These are phyloP conservation scores for Debaryomyces hansenii DNA, from an alignment of 805 yeast species.

Conservation along the genomic window DNA sequence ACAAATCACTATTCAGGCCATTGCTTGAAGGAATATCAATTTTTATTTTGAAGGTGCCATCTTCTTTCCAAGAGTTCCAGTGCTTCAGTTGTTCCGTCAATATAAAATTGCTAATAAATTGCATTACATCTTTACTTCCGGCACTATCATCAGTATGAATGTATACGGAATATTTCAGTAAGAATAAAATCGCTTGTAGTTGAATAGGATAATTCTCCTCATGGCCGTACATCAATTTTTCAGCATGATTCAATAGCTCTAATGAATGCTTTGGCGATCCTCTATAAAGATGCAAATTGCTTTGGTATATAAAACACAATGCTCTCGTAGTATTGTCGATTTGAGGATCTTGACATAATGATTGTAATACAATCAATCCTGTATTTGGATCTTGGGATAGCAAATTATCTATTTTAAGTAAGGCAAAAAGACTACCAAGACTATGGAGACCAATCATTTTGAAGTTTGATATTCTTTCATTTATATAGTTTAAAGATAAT, in stretches of 20 bases:
- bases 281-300: conserved; percentile 28
- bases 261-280: conserved; percentile 23
- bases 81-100: conserved; percentile 16
- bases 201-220: conserved; percentile 25
- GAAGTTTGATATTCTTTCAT: conserved; percentile 20
- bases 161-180: conserved; percentile 24
- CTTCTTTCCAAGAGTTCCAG: conserved; percentile 29
- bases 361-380: conserved; percentile 19
- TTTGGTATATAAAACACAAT: conserved; percentile 24
- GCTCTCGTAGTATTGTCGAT: conserved; percentile 17
- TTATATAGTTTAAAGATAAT: conserved; percentile 29
- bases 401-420: conserved; percentile 29
- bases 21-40: conserved; percentile 1
- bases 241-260: conserved; percentile 15
- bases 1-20: neutral
- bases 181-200: conserved; percentile 27
- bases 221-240: conserved; percentile 4
- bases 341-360: conserved; percentile 8
- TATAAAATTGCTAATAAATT: conserved; percentile 20
- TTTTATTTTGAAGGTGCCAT: conserved; percentile 21
- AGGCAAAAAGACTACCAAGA: conserved; percentile 26
- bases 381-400: conserved; percentile 25
- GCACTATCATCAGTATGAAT: conserved; percentile 25
- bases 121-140: conserved; percentile 21
- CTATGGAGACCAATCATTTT: conserved; percentile 10